Conservation (phyloP, 768 basidiomycete genomes). For the Rhizopogon sp. region DNA sequence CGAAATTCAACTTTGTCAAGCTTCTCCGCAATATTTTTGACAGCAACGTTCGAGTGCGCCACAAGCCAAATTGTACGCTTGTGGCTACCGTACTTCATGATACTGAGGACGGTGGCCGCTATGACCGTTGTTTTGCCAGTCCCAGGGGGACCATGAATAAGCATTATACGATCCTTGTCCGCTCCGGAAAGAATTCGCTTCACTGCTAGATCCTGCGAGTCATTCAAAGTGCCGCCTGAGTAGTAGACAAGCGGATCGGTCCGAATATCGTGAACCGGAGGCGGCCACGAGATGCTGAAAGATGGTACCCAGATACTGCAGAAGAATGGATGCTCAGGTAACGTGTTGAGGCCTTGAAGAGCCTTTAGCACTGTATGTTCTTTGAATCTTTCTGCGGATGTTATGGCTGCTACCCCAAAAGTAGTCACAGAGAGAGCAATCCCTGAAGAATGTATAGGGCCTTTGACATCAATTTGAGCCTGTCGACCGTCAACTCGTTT, state of each 20-base stretch:
- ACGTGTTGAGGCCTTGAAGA: constrained; percentile 11
- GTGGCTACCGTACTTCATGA: constrained; percentile 4
- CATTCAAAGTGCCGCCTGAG: constrained; percentile 12
- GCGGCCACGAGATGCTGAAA: constrained; percentile 13
- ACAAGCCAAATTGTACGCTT: constrained; percentile 31
- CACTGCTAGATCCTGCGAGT: constrained; percentile 25
- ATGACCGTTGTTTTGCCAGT: constrained; percentile 44
- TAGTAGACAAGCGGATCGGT: not conserved
- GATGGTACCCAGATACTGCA: constrained; percentile 23
- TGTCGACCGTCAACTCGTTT: constrained; percentile 31
- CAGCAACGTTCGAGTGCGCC: constrained; percentile 47
- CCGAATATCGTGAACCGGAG: not conserved
- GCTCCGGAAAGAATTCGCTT: constrained; percentile 22
- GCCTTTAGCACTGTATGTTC: constrained; percentile 15
- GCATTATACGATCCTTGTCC: constrained; percentile 16
- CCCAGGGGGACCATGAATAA: constrained; percentile 35
- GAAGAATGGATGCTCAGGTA: constrained; percentile 21
- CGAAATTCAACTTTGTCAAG: constrained; percentile 26
- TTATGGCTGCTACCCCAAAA: constrained; percentile 49
- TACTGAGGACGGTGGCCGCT: constrained; percentile 28
- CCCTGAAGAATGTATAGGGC: constrained; percentile 6
- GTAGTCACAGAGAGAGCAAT: constrained; percentile 36
- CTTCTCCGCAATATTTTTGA: constrained; percentile 50
- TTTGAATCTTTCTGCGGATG: constrained; percentile 42
- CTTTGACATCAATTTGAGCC: constrained; percentile 25